Base-by-base conservation (phyloP, 805 yeast genomes). In the Grigorovia humatica region DNA sequence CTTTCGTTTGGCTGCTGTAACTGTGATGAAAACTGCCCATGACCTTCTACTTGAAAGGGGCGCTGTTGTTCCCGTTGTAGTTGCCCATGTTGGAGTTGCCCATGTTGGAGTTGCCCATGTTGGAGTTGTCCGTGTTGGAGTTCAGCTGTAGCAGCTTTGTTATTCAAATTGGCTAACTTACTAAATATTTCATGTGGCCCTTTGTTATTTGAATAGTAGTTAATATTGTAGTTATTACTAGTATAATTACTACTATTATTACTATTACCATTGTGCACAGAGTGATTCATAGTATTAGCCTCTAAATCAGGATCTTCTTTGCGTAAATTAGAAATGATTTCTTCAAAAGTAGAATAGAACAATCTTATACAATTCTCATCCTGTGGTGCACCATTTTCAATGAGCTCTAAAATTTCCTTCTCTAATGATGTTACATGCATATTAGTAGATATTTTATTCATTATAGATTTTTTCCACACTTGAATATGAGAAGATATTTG, bases 401-500 rank as follows among this genome's bases (percentile, higher is more conserved):
- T 64, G n/a, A 66, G 50, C 23, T 53, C 57, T 30, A 63, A 52
- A 20, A 66, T 59, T 51, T 65, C 68, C 13, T 43, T 49, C 40
- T 66, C 70, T 45, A 59, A 51, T 17, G 58, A 51, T 9, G 66
- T 55, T 44, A 63, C 51, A 17, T 55, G 51, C 54, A 61, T 51
- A 40, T 57, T 54, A 40, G 61, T 58, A 18, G 61, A 47, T 18
- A 63, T 48, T 52, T 65, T 66, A 51, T 59, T 66, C 29, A 61
- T 48, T 15, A 66, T 64, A 4, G 69, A 60, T 48, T 91, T 88
- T 68, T 91, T 91, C 67, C 91, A 82, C n/a, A 91, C 98, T 72
- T 91, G 99, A 54, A 93, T 87, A 66, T 93, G 99, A 49, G 91
- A 82, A 2, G 95, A 84, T 1, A 91, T 96, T 73, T 91, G 99